A percentile compares a stretch with the other conserved stretches of the same genome.
Conservation (phyloP, 192 early-diverging fungal species). For the Linnemannia hyalina region DNA sequence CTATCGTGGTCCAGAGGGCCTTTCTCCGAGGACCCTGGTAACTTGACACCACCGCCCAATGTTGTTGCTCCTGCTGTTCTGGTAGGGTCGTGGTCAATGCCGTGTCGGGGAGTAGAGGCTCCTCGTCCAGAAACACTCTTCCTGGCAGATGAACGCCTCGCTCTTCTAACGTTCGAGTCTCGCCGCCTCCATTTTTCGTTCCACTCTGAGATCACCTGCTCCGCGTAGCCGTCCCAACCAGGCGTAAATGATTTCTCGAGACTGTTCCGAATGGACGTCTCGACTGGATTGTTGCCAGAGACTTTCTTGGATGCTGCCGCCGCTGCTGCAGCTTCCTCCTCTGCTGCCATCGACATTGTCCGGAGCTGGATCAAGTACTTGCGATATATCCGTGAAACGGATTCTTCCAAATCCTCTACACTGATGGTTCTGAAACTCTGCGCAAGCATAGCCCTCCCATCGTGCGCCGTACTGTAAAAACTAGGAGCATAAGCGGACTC, state of each 20-base stretch:
- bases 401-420: conserved; percentile 25
- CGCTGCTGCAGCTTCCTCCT: conserved; percentile 17
- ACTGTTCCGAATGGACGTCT: not conserved
- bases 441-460: conserved; percentile 10
- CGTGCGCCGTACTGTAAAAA: not conserved
- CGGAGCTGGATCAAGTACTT: conserved; percentile 28
- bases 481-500: conserved; percentile 20
- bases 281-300: not conserved
- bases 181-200: conserved; percentile 30
- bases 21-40: not conserved
- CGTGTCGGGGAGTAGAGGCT: not conserved
- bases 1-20: not conserved
- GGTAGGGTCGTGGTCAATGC: not conserved
- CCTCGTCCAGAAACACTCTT: not conserved
- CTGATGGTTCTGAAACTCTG: conserved; percentile 24
- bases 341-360: conserved; percentile 24
- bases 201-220: conserved; percentile 24
- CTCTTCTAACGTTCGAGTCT: conserved; percentile 2
- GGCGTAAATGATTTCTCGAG: conserved; percentile 9
- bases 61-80: not conserved
- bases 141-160: not conserved
- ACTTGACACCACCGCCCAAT: not conserved
- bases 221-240: conserved; percentile 29
- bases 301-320: not conserved
- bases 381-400: conserved; percentile 15